phyloP scores from a whole-genome alignment of 2,329 filamentous ascomycete species.

The Diaporthe ampelina region DNA sequence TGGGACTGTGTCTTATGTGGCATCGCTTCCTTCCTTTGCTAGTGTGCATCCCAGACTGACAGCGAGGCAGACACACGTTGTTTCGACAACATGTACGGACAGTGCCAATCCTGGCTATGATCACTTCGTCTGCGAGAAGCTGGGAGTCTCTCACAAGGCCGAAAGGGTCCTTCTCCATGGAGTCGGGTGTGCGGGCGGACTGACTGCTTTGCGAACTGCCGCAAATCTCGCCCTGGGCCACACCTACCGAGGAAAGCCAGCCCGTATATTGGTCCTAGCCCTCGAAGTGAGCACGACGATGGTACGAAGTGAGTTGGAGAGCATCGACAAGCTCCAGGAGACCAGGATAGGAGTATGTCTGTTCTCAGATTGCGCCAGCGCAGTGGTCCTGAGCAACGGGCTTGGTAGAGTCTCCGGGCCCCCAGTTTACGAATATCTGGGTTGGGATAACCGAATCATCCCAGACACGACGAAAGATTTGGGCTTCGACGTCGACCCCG shows the following conservation, averaged over 20 bases:
- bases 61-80: slow-evolving; percentile 68
- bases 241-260: slow-evolving; percentile 69
- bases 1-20: too few relatives aligned
- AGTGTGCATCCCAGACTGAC: slow-evolving; percentile 2
- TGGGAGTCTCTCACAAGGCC: slow-evolving; percentile 70
- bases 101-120: slow-evolving; percentile 79
- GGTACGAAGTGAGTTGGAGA: slow-evolving; percentile 75
- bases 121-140: slow-evolving; percentile 71
- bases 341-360: slow-evolving; percentile 75
- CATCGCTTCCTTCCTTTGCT: background rate
- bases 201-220: slow-evolving; percentile 73
- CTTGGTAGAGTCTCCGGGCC: slow-evolving; percentile 59
- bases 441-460: slow-evolving; percentile 75
- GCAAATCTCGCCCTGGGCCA: slow-evolving; percentile 77
- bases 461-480: slow-evolving; percentile 73
- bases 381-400: slow-evolving; percentile 74
- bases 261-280: slow-evolving; percentile 75
- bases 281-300: slow-evolving; percentile 74
- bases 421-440: slow-evolving; percentile 71
- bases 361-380: slow-evolving; percentile 80
- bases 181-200: slow-evolving; percentile 75
- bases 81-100: slow-evolving; percentile 78
- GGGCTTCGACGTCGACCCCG: slow-evolving; percentile 74
- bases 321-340: slow-evolving; percentile 69
- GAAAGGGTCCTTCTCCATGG: slow-evolving; percentile 77